Evolutionary conservation across 108 stramenopile species (phyloP), one percentile per base, ranked within the genome.

Genomic region (Stephanodiscus minutulus): DNA sequence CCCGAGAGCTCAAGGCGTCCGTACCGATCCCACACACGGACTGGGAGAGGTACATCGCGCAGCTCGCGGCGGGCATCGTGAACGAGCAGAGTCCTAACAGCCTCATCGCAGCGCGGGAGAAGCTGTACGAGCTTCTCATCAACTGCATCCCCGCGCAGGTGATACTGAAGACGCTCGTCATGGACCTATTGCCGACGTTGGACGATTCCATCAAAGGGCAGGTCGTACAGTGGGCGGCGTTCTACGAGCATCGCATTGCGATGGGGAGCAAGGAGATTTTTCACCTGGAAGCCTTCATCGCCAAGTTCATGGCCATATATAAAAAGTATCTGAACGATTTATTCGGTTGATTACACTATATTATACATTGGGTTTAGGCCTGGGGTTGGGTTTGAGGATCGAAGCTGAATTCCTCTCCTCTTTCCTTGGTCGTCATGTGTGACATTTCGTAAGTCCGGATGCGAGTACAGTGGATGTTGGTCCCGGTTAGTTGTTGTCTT

Each of bases 221-320:
- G 63, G 93, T 98, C 11, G 66, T 95, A 22, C 77, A 85, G 56
- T 97, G 96, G 93, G 99, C 98, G 1, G 95, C 97, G 9, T 97
- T 96, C 76, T 98, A 98, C 79, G 98, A 98, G 77, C 96, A 96
- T 72, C 90, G 97, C 13, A 75, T 99, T 59, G 80, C 84, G 20
- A 70, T 79, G 82, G 98, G 99, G 36, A 85, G 87, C 77, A 99
- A 99, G 83, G 98, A 99, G 55, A 97, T 99, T 31, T 96, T 98
- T 82, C 99, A 99, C 82, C 77, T 99, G 62, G 99, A 99, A 76
- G 98, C 99, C 5, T 99, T 99, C 79, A 78, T 98, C 41, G 97
- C 97, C 44, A 97, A 97, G 83, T 97, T 89, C 82, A 98, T 99
- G 99, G 88, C 91, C 7, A 73, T 97, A 57, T 98, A 98, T 87